A percentile compares a stretch with the other conserved stretches of the same genome.
Evolutionary conservation across 441 rosid genomes (phyloP).

Genomic region (Geranium incanum): DNA sequence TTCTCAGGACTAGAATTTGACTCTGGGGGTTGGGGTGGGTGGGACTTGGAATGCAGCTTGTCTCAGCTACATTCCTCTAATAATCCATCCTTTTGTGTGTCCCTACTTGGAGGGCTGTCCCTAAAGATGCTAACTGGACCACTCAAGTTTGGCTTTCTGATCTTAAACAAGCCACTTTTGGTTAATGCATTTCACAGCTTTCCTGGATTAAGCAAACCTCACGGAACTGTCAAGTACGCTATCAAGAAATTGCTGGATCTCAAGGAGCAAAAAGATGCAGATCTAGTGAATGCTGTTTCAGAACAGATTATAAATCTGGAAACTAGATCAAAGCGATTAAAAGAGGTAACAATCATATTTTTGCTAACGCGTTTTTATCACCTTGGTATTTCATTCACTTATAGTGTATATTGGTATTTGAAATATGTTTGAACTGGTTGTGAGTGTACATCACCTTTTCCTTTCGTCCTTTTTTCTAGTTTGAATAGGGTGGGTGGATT

Average conservation of each 20-base stretch:
- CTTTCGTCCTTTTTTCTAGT: neutral
- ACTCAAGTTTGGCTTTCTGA: constrained; percentile 60
- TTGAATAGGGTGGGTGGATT: neutral
- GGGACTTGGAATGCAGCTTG: constrained; percentile 44
- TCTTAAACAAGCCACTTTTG: constrained; percentile 41
- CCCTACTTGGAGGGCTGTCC: constrained; percentile 55
- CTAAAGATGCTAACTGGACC: constrained; percentile 17
- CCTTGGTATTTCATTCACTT: neutral
- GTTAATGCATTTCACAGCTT: constrained; percentile 57
- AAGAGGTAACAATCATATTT: constrained; percentile 51
- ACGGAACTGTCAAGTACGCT: constrained; percentile 68
- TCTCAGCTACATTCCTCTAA: constrained; percentile 40
- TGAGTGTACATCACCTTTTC: neutral
- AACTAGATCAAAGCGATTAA: constrained; percentile 55
- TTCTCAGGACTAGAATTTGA: constrained; percentile 80
- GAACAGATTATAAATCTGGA: constrained; percentile 44
- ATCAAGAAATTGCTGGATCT: constrained; percentile 65
- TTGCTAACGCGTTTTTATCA: neutral
- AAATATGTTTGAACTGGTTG: neutral
- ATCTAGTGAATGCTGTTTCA: constrained; percentile 40
- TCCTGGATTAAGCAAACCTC: constrained; percentile 87
- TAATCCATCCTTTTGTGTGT: constrained; percentile 25
- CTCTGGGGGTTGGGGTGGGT: constrained; percentile 37
- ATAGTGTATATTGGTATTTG: neutral
- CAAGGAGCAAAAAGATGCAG: constrained; percentile 44